Percentiles rank a stretch among this genome's conserved stretches.
Evolutionary conservation across 176 grass and related monocot genomes (phyloP).

Genomic region (Aegilops sharonensis): DNA sequence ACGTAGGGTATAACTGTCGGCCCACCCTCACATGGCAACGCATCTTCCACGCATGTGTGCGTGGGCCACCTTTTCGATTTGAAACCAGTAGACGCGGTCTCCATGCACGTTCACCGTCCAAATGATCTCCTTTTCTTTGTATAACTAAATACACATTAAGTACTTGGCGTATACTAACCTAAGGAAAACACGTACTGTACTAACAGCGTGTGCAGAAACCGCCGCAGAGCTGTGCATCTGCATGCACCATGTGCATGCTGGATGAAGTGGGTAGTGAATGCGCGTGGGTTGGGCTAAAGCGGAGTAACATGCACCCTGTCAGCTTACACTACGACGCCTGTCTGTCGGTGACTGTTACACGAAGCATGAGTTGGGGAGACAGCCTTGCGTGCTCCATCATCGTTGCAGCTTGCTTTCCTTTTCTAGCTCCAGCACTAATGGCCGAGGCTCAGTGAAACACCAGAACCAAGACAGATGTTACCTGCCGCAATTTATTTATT

Average conservation of each 20-base stretch:
- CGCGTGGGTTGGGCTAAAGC: neutral
- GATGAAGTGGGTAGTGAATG: conserved; percentile 7
- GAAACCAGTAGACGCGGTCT: neutral
- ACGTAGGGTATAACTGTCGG: conserved; percentile 17
- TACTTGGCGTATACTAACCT: neutral
- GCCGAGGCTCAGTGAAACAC: neutral
- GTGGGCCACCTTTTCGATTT: too few relatives aligned
- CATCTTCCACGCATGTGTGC: neutral
- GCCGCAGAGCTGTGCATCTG: neutral
- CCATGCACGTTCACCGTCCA: neutral
- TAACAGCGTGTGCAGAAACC: neutral
- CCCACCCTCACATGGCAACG: conserved; percentile 9
- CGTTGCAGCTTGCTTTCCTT: neutral
- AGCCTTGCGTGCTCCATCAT: neutral
- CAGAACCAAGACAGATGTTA: neutral
- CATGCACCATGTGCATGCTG: conserved; percentile 5
- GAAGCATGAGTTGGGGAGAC: neutral
- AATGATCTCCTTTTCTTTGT: neutral
- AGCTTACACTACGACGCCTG: neutral
- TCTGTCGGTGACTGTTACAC: neutral
- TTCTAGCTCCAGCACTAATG: neutral
- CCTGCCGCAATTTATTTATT: neutral
- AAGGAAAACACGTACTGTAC: neutral
- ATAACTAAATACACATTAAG: too few relatives aligned
- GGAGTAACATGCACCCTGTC: conserved; percentile 21